Base-by-base conservation (phyloP, 2,329 filamentous ascomycete genomes). In the Tricladium varicosporioides region DNA sequence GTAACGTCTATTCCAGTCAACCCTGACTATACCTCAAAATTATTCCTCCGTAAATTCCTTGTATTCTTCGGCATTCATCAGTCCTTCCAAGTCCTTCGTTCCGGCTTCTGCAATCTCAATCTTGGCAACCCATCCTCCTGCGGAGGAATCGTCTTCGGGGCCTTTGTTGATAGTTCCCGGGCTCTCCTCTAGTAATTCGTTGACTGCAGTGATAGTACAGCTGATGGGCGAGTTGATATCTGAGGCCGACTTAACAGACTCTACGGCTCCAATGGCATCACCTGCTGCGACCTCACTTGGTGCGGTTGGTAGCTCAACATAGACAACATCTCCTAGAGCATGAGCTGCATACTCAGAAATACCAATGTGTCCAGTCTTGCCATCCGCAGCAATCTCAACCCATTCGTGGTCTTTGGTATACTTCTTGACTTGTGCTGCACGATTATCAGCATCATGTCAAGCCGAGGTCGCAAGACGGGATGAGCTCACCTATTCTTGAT, bases 351-450 rank as follows among this genome's bases (percentile, higher is more conserved):
- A 97, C 67, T 87, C 81, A 56, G 91, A 94, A 73, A 99, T 96
- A 60, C 94, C 94, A 65, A 87, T 79, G 51, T 82, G 84, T 79
- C 90, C 92, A 50, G 87, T 88, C 75, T 89, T 93, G 73, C 88
- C 86, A 76, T 95, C 89, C 51, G 84, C 85, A 56, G 86, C 87
- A 59, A 96, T 78, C 75, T 97, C 92, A 73, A 99, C 86, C 94
- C 94, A 99, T 80, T 99, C 94, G 80, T 99, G 94, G 72, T 97
- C 93, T 74, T 92, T 88, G 64, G 94, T 97, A 81, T 96, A 99
- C 74, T 87, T 90, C 78, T 94, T 93, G 63, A 51, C 65, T 50
- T 62, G 63, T 48, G 58, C 68, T 70, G 48, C 27, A 19, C 13
- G 45, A 27, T 44, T 54, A 59, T 61, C 53, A 63, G 48, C 46